These are phyloP conservation scores for Heimioporus retisporus DNA, from an alignment of 1,284 basidiomycete species.

Conservation along the genomic window DNA sequence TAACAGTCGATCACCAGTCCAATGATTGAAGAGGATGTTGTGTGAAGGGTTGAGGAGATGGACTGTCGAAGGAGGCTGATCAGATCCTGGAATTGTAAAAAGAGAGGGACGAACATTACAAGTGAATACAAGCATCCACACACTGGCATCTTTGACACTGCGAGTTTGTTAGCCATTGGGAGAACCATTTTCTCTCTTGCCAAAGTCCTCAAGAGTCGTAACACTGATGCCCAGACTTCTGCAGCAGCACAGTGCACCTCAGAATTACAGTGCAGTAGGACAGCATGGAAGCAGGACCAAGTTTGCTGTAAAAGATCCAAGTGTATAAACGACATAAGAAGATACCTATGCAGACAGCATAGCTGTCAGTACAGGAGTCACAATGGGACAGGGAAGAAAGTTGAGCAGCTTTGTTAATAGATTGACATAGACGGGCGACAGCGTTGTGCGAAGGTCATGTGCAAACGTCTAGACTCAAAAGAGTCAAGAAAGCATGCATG, in stretches of 20 bases:
- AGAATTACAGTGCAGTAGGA: constrained; percentile 66
- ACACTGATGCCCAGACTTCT: constrained; percentile 81
- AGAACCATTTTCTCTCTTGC: constrained; percentile 62
- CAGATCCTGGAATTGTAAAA: constrained; percentile 9
- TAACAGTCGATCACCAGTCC: constrained; percentile 64
- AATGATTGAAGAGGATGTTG: constrained; percentile 74
- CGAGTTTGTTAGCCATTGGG: constrained; percentile 57
- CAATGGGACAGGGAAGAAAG: constrained; percentile 68
- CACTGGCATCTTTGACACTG: constrained; percentile 65
- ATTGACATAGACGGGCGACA: constrained; percentile 67
- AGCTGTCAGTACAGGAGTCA: constrained; percentile 67
- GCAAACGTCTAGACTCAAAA: constrained; percentile 60
- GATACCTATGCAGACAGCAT: constrained; percentile 75
- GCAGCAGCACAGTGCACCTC: constrained; percentile 79
- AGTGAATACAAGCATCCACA: constrained; percentile 76
- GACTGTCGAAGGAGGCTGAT: constrained; percentile 54
- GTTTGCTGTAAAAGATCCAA: constrained; percentile 63
- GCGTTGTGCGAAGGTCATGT: constrained; percentile 79
- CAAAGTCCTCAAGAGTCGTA: constrained; percentile 70
- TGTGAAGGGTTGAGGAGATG: constrained; percentile 84
- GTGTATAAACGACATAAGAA: constrained; percentile 68
- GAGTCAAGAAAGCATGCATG: constrained; percentile 20
- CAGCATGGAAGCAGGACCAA: constrained; percentile 62
- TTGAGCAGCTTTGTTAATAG: constrained; percentile 64
- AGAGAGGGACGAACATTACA: constrained; percentile 67